phyloP scores from a whole-genome alignment of 768 basidiomycete species.

The Trametes gibbosa region DNA sequence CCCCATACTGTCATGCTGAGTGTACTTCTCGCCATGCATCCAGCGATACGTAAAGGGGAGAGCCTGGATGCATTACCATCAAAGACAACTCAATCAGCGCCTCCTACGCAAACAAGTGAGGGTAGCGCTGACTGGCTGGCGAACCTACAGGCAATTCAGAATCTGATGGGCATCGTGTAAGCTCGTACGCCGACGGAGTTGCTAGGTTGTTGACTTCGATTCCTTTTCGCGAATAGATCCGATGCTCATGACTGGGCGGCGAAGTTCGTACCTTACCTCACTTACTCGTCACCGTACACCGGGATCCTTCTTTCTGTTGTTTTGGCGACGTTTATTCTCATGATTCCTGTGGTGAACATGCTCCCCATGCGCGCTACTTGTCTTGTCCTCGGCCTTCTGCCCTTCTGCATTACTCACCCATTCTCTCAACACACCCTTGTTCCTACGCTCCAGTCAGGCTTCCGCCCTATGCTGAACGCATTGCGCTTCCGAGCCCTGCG shows the following conservation, averaged over 20 bases:
- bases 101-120: slow-evolving; percentile 45
- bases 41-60: slow-evolving; percentile 31
- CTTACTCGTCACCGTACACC: slow-evolving; percentile 52
- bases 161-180: slow-evolving; percentile 83
- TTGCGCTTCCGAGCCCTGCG: slow-evolving; percentile 26
- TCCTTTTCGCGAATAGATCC: slow-evolving; percentile 40
- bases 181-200: slow-evolving; percentile 26
- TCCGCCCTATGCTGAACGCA: slow-evolving; percentile 16
- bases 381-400: slow-evolving; percentile 49
- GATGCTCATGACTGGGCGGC: slow-evolving; percentile 56
- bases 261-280: slow-evolving; percentile 50
- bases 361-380: slow-evolving; percentile 44
- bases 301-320: slow-evolving; percentile 50
- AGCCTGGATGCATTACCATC: slow-evolving; percentile 28
- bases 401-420: slow-evolving; percentile 56
- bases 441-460: slow-evolving; percentile 30
- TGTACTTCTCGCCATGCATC: slow-evolving; percentile 66
- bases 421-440: slow-evolving; percentile 30
- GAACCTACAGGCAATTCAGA: slow-evolving; percentile 87
- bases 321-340: slow-evolving; percentile 38
- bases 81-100: slow-evolving; percentile 2
- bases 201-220: neutral
- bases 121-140: slow-evolving; percentile 79
- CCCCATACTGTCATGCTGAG: slow-evolving; percentile 63
- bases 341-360: slow-evolving; percentile 29